Percentiles rank a stretch among this genome's conserved stretches.
These are phyloP conservation scores for Fraxinus sp. DNA, from an alignment of 305 asterid genomes.

Conservation along the genomic window DNA sequence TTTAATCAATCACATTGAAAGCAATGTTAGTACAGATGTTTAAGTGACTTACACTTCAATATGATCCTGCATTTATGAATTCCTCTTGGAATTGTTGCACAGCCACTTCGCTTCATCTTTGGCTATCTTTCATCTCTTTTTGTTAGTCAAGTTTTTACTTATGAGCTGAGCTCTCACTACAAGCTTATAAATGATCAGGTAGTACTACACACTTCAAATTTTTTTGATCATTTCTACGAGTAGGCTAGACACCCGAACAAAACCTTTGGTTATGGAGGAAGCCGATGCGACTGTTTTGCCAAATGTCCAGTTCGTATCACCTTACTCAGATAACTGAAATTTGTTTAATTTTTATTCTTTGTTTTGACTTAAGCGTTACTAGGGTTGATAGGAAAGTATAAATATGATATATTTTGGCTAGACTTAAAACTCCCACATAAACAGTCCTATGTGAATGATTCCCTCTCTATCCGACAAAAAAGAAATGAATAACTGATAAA, in stretches of 20 bases:
- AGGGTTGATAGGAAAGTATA: not conserved
- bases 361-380: slow-evolving; percentile 7
- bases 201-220: not conserved
- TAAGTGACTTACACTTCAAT: not conserved
- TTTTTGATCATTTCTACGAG: not conserved
- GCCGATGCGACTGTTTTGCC: not conserved
- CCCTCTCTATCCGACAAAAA: not conserved
- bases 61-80: not conserved
- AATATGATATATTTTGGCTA: not conserved
- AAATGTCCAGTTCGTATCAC: not conserved
- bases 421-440: not conserved
- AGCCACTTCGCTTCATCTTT: not conserved
- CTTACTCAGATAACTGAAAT: not conserved
- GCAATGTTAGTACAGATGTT: not conserved
- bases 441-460: not conserved
- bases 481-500: not conserved
- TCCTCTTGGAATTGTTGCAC: not conserved
- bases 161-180: not conserved
- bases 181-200: not conserved
- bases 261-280: not conserved
- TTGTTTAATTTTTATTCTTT: not conserved
- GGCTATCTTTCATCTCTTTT: not conserved
- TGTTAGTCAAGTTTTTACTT: not conserved
- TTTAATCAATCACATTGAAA: not conserved
- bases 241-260: not conserved